Evolutionary conservation across 129 eudicot genomes (phyloP), one percentile per base, ranked within the genome.

Genomic region (Chrysanthemum lavandulifolium): DNA sequence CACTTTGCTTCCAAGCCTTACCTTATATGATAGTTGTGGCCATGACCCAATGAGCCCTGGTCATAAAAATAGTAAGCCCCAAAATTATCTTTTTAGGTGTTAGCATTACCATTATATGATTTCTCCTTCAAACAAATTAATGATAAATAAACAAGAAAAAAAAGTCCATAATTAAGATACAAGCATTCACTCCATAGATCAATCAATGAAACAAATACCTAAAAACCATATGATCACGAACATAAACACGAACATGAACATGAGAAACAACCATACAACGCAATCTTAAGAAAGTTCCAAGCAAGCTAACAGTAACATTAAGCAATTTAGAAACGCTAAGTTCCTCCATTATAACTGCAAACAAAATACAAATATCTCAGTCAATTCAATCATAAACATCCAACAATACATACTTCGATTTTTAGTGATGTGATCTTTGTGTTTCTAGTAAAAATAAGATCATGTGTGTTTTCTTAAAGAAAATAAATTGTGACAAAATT

Each of bases 221-320:
- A 21, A 65, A 54, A 40, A 25, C 16, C 51, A 67, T 19, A 56
- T 47, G 19, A 76, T 47, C 73, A 76, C 47, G 59, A 67, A 63
- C 16, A 7, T 63, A 10, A 7, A 21, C 13, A 3, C 9, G 9
- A 40, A 40, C 13, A 3, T 40, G 9, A 40, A 40, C 7, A 40
- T 40, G 47, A 27, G 5, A 65, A 74, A 64, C 55, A 21, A 69
- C 45, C 72, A 67, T 67, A 56, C 67, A 67, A 45, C 68, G 23
- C 67, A 75, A 48, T 56, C 79, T 53, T 50, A 15, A 73, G 78
- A 36, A 73, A 40, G 10, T 54, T 31, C 31, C 69, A 71, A 45
- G 58, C 25, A 43, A 72, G 33, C 67, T 58, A 75, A 65, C 79
- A 74, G 36, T 40, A 45, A 66, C 79, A 65, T 75, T 57, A 61